Conservation (phyloP, 768 basidiomycete genomes). For the Auriscalpium orientale region DNA sequence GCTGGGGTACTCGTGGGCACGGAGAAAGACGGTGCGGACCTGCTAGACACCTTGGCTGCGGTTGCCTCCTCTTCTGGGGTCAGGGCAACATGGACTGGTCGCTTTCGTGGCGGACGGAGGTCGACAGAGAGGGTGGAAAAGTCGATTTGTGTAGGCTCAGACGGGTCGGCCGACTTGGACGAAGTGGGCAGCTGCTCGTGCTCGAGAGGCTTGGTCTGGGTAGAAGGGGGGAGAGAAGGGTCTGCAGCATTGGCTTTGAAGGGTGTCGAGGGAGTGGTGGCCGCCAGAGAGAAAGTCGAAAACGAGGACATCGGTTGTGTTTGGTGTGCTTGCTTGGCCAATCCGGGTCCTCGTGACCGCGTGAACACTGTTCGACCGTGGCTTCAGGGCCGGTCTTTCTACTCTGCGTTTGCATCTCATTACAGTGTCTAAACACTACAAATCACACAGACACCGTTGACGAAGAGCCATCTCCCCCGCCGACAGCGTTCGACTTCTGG, state of each 20-base stretch:
- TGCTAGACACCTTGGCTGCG: background rate
- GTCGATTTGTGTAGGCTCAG: slow-evolving; percentile 1
- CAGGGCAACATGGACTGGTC: slow-evolving; percentile 4
- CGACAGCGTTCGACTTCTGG: too few relatives aligned
- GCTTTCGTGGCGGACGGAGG: slow-evolving; percentile 1
- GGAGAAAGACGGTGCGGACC: background rate
- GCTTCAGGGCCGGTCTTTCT: slow-evolving; percentile 17
- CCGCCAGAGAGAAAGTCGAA: slow-evolving; percentile 12
- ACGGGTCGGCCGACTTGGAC: slow-evolving; percentile 2
- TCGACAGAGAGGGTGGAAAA: background rate
- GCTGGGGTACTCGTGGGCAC: background rate
- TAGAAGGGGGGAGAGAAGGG: slow-evolving; percentile 6
- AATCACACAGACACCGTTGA: too few relatives aligned
- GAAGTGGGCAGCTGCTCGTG: background rate
- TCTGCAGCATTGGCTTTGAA: slow-evolving; percentile 4
- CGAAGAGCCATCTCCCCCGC: too few relatives aligned
- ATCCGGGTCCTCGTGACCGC: slow-evolving; percentile 19
- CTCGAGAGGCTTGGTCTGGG: background rate
- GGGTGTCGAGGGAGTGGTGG: slow-evolving; percentile 9
- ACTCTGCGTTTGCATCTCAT: background rate
- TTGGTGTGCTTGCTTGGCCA: slow-evolving; percentile 22
- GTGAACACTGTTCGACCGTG: slow-evolving; percentile 16
- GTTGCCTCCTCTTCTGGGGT: slow-evolving; percentile 6
- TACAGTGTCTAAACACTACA: too few relatives aligned
- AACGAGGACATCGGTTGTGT: slow-evolving; percentile 20